Evolutionary conservation across 2,329 filamentous ascomycete species (phyloP).

Genomic region (Aspergillus unguis): DNA sequence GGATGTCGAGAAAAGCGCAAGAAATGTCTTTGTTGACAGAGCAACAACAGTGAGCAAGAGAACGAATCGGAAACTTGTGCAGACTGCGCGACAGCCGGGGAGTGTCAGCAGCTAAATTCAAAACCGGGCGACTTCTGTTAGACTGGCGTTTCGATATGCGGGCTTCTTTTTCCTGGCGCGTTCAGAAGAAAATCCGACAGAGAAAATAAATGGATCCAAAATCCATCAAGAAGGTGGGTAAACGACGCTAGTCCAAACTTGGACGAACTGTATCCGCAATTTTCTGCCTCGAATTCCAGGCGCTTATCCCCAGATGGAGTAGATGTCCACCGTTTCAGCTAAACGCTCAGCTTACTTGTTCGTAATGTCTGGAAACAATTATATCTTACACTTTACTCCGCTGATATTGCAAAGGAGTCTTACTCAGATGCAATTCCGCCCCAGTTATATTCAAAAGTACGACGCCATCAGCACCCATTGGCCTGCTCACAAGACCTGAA

Average conservation of each 20-base stretch:
- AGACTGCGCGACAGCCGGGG: slow-evolving; percentile 3
- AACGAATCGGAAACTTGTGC: slow-evolving; percentile 7
- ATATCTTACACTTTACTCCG: neutral
- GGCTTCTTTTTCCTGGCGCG: slow-evolving; percentile 13
- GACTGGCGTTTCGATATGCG: neutral
- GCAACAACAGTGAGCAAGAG: slow-evolving; percentile 9
- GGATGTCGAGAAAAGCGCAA: neutral
- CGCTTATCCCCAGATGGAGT: neutral
- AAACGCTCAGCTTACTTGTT: no score
- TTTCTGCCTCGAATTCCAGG: slow-evolving; percentile 18
- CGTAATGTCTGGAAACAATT: neutral
- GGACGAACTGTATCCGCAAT: slow-evolving; percentile 1
- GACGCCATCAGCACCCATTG: neutral
- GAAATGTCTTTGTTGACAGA: slow-evolving; percentile 13
- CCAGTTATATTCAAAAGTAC: neutral
- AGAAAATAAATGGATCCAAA: neutral
- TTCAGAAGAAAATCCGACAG: slow-evolving; percentile 12
- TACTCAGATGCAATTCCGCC: neutral
- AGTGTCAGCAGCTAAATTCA: neutral
- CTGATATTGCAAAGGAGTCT: neutral
- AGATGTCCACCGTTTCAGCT: neutral
- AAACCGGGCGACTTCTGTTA: neutral
- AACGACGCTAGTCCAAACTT: slow-evolving; percentile 12
- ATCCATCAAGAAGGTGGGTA: neutral
- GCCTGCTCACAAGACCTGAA: neutral